A percentile compares a stretch with the other conserved stretches of the same genome.
Evolutionary conservation across 2,329 filamentous ascomycete species (phyloP).

Genomic region (Hymenoscyphus repandus): DNA sequence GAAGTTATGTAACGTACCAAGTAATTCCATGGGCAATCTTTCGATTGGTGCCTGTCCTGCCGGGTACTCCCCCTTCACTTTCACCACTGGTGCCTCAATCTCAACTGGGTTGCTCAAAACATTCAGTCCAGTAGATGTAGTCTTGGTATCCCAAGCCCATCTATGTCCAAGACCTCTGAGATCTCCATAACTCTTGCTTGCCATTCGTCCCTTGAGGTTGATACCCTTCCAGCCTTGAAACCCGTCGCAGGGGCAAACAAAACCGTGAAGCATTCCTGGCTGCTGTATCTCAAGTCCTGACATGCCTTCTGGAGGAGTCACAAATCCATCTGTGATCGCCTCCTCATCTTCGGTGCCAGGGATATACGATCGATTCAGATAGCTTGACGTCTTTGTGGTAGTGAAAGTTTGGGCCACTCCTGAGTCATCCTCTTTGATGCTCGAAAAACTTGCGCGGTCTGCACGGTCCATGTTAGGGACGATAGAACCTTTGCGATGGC

Average conservation of each 20-base stretch:
- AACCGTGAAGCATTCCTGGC: constrained; percentile 51
- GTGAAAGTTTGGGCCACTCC: constrained; percentile 57
- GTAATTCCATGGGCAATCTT: constrained; percentile 62
- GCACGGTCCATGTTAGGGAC: constrained; percentile 21
- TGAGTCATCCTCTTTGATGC: constrained; percentile 26
- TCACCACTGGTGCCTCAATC: background rate
- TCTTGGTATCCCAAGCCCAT: constrained; percentile 40
- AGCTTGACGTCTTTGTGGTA: constrained; percentile 58
- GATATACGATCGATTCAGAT: constrained; percentile 28
- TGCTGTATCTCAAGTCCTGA: constrained; percentile 36
- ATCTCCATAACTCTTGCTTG: constrained; percentile 58
- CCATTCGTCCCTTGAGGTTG: constrained; percentile 47
- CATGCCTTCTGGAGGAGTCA: constrained; percentile 8
- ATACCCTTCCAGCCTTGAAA: constrained; percentile 61
- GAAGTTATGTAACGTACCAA: constrained; percentile 50
- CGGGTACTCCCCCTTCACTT: constrained; percentile 25
- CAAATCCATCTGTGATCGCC: constrained; percentile 41
- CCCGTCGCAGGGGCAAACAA: constrained; percentile 51
- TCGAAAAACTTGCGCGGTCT: constrained; percentile 30
- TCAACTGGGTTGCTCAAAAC: background rate
- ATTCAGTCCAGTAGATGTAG: background rate
- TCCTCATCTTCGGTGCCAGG: constrained; percentile 42
- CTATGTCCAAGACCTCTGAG: constrained; percentile 50
- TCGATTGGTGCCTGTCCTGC: constrained; percentile 57
- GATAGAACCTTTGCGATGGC: constrained; percentile 1